Percentiles rank a stretch among this genome's conserved stretches.
Conservation (phyloP, 2,329 filamentous ascomycete species). For the Xylaria sp. region DNA sequence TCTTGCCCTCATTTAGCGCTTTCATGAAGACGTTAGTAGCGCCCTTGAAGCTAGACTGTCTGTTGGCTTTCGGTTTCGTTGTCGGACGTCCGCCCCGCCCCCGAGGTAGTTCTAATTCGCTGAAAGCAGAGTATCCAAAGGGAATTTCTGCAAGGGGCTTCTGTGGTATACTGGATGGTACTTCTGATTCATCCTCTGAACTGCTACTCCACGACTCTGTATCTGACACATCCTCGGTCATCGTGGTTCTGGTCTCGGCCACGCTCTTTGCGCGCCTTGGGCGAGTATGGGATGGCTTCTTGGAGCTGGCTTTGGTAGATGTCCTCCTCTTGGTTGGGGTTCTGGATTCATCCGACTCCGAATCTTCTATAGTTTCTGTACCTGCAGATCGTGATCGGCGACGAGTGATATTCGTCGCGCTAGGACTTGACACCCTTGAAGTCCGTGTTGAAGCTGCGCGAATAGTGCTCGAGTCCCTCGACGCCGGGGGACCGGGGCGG, state of each 20-base stretch:
- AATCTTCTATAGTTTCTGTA: conserved; percentile 52
- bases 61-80: conserved; percentile 60
- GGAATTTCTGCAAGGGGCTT: conserved; percentile 71
- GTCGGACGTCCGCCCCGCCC: conserved; percentile 59
- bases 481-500: conserved; percentile 43
- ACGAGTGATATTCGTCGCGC: conserved; percentile 38
- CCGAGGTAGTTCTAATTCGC: conserved; percentile 68
- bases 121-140: conserved; percentile 74
- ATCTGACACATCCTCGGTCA: conserved; percentile 50
- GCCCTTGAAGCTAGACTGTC: conserved; percentile 67
- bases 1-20: conserved; percentile 72
- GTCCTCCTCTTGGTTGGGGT: conserved; percentile 55
- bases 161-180: conserved; percentile 57
- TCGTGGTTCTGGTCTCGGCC: conserved; percentile 46
- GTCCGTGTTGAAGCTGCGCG: conserved; percentile 46
- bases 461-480: conserved; percentile 46
- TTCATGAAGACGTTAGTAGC: conserved; percentile 73
- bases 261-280: conserved; percentile 41
- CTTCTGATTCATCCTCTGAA: conserved; percentile 51
- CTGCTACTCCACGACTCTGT: conserved; percentile 49
- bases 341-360: conserved; percentile 50
- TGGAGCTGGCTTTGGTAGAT: conserved; percentile 41
- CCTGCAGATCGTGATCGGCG: conserved; percentile 46
- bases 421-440: conserved; percentile 44
- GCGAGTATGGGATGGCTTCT: conserved; percentile 42